Conservation (phyloP, 225 moss, liverwort and hornwort genomes). For the Pseudoscleropodium purum region DNA sequence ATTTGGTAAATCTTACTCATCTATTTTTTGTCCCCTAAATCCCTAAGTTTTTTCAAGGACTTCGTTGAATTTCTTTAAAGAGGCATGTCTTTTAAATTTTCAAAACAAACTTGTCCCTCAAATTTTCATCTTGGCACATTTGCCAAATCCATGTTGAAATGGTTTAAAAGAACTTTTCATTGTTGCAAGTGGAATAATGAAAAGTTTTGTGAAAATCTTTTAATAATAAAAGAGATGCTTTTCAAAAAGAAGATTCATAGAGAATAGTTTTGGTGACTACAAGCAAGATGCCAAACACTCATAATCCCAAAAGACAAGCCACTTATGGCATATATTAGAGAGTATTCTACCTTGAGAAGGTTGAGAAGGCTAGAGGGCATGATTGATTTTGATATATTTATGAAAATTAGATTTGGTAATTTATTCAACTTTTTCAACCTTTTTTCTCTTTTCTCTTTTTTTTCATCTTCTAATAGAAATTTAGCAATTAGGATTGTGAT, state of each 20-base stretch:
- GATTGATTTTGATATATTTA: neutral
- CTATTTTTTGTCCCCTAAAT: neutral
- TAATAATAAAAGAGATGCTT: neutral
- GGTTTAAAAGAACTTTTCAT: neutral
- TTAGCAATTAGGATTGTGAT: neutral
- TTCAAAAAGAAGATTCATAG: neutral
- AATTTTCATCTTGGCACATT: neutral
- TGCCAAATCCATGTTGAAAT: neutral
- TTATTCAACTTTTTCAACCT: neutral
- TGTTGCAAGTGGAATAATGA: neutral
- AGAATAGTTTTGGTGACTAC: neutral
- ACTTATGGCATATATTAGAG: neutral
- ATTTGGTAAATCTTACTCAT: neutral
- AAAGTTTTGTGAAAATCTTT: neutral
- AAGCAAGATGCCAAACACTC: accelerated
- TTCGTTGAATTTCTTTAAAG: too few relatives aligned
- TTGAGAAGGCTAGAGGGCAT: neutral
- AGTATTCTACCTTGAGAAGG: too few relatives aligned
- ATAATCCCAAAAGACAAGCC: neutral
- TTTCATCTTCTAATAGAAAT: neutral
- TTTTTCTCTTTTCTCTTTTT: neutral
- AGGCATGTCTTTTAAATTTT: neutral
- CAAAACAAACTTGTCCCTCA: neutral
- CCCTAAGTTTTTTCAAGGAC: neutral
- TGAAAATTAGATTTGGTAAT: neutral